phyloP scores from a whole-genome alignment of 352 stramenopile genomes.

The Pythium aristosporum region DNA sequence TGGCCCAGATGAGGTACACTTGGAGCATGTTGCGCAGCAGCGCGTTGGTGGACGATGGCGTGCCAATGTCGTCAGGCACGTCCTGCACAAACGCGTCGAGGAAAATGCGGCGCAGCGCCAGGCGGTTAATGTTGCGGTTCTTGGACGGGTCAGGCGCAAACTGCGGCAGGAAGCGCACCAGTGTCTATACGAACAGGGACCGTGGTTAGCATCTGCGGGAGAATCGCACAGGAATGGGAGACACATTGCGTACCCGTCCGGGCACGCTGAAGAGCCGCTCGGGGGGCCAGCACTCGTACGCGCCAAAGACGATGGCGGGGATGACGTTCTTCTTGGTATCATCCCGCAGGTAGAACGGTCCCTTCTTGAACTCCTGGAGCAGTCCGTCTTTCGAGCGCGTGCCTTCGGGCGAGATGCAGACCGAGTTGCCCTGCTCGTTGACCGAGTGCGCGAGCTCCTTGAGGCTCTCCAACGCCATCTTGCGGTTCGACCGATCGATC shows the following conservation, averaged over 20 bases:
- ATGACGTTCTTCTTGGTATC: conserved; percentile 84
- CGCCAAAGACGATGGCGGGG: conserved; percentile 73
- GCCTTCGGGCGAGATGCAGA: conserved; percentile 83
- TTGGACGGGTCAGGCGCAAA: conserved; percentile 62
- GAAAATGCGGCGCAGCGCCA: conserved; percentile 79
- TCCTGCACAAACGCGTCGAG: conserved; percentile 70
- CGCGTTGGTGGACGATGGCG: conserved; percentile 45
- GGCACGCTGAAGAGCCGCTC: conserved; percentile 71
- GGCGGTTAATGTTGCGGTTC: conserved; percentile 80
- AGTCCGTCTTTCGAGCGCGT: conserved; percentile 81
- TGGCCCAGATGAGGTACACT: conserved; percentile 67
- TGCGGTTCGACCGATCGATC: conserved; percentile 73
- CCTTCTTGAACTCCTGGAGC: conserved; percentile 87
- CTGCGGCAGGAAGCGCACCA: conserved; percentile 76
- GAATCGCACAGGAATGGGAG: neutral
- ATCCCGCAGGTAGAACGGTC: conserved; percentile 80
- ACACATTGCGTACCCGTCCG: conserved; percentile 44
- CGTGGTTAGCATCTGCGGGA: neutral
- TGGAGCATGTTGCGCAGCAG: conserved; percentile 62
- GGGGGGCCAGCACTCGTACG: conserved; percentile 80
- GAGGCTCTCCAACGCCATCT: conserved; percentile 62
- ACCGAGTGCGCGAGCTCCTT: conserved; percentile 67
- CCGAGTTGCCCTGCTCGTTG: conserved; percentile 68
- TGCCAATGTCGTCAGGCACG: conserved; percentile 66
- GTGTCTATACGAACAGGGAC: conserved; percentile 32